Percentiles rank a stretch among this genome's conserved stretches.
phyloP scores from a whole-genome alignment of 345 rosid genomes.

The Tarenaya hassleriana region DNA sequence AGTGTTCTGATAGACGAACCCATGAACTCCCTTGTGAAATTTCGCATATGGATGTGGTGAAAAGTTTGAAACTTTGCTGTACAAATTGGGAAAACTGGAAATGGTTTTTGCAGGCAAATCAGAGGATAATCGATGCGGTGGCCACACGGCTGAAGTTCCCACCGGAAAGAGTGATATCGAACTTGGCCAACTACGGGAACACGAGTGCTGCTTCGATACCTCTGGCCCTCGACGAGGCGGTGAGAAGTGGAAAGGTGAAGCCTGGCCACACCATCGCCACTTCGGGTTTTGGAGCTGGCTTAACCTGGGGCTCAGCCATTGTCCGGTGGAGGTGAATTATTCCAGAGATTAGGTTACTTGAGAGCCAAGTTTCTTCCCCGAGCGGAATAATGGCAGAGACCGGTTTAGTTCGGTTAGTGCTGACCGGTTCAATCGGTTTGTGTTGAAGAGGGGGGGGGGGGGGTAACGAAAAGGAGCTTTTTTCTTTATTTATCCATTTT shows the following conservation, averaged over 20 bases:
- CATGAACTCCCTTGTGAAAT: too few species aligned
- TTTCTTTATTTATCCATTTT: too few species aligned
- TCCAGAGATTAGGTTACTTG: too few species aligned
- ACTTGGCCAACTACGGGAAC: constrained; percentile 84
- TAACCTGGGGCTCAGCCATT: constrained; percentile 93
- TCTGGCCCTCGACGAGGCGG: constrained; percentile 87
- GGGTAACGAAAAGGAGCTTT: too few species aligned
- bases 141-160: constrained; percentile 76
- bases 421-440: too few species aligned
- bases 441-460: too few species aligned
- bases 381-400: too few species aligned
- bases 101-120: constrained; percentile 67
- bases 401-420: too few species aligned
- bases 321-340: constrained; percentile 65
- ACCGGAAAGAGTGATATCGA: constrained; percentile 67
- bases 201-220: constrained; percentile 94
- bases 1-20: too few species aligned
- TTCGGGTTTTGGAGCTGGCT: constrained; percentile 93
- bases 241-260: constrained; percentile 79
- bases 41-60: too few species aligned
- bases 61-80: too few species aligned
- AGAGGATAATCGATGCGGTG: constrained; percentile 88
- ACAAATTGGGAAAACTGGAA: background rate
- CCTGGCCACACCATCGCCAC: constrained; percentile 66
- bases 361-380: too few species aligned